Percentiles rank a stretch among this genome's conserved stretches.
These are phyloP conservation scores for Russula lepida DNA, from an alignment of 768 basidiomycete genomes.

Conservation along the genomic window DNA sequence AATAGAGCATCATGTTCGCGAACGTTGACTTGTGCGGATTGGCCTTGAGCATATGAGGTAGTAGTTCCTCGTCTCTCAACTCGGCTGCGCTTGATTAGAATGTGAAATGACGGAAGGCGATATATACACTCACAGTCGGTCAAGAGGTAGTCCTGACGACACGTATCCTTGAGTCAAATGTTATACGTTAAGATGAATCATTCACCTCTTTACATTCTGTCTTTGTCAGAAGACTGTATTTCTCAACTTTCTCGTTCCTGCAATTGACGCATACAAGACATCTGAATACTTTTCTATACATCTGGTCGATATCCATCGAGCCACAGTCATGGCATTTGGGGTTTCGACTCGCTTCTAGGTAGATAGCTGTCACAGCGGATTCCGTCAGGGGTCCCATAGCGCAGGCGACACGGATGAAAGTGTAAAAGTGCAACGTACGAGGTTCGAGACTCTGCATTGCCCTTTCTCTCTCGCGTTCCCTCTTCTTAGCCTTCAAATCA, in stretches of 20 bases:
- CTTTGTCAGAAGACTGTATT: conserved; percentile 92
- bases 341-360: conserved; percentile 61
- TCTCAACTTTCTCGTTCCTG: conserved; percentile 84
- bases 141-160: conserved; percentile 75
- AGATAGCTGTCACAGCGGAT: conserved; percentile 49
- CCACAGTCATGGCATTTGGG: conserved; percentile 83
- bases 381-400: not conserved
- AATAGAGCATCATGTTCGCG: conserved; percentile 98
- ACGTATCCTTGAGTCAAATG: not conserved
- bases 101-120: not conserved
- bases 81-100: conserved; percentile 52
- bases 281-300: conserved; percentile 72
- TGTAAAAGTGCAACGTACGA: conserved; percentile 36
- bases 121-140: conserved; percentile 63
- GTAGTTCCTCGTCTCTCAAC: conserved; percentile 79
- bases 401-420: not conserved
- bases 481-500: conserved; percentile 65
- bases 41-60: conserved; percentile 89
- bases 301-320: conserved; percentile 82
- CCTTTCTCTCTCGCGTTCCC: conserved; percentile 71
- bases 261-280: conserved; percentile 84
- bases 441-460: conserved; percentile 69
- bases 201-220: conserved; percentile 94
- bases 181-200: not conserved
- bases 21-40: conserved; percentile 94